Conservation (phyloP, 257 asterid genomes). For the Solanum stenotomum region DNA sequence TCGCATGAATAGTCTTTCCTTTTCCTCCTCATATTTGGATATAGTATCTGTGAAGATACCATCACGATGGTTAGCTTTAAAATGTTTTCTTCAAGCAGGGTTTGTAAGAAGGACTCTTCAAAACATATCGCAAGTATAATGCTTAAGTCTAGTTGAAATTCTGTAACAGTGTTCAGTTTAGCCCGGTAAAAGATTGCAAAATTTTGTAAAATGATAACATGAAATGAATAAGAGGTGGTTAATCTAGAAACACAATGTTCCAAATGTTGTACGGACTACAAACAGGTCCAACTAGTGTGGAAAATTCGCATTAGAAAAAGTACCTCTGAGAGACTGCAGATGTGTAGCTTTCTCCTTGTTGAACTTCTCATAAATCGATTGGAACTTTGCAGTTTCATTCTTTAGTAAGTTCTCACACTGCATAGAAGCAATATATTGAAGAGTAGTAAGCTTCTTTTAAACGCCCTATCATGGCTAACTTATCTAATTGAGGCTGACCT, state of each 20-base stretch:
- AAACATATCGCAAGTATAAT: neutral
- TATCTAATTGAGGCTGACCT: constrained; percentile 33
- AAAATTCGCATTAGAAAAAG: neutral
- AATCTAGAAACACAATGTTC: neutral
- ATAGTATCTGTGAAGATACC: constrained; percentile 43
- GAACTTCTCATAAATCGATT: constrained; percentile 52
- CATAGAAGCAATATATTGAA: constrained; percentile 23
- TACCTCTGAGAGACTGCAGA: constrained; percentile 72
- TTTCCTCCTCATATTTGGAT: constrained; percentile 83
- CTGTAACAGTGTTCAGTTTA: neutral
- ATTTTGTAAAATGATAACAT: neutral
- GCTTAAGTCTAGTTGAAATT: neutral
- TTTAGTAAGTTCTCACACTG: constrained; percentile 80
- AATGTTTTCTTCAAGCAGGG: neutral
- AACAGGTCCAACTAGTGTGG: neutral
- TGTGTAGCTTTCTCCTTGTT: constrained; percentile 66
- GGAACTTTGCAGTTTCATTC: constrained; percentile 63
- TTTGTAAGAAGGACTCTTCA: neutral
- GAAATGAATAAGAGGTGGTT: neutral
- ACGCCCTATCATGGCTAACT: constrained; percentile 2
- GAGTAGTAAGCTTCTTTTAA: neutral
- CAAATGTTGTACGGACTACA: neutral
- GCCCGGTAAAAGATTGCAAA: neutral
- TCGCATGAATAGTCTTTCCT: constrained; percentile 49
- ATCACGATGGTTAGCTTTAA: neutral